Percentiles rank a stretch among this genome's conserved stretches.
These are phyloP conservation scores for Lizonia empirigonia DNA, from an alignment of 2,329 filamentous ascomycete genomes.

Conservation along the genomic window DNA sequence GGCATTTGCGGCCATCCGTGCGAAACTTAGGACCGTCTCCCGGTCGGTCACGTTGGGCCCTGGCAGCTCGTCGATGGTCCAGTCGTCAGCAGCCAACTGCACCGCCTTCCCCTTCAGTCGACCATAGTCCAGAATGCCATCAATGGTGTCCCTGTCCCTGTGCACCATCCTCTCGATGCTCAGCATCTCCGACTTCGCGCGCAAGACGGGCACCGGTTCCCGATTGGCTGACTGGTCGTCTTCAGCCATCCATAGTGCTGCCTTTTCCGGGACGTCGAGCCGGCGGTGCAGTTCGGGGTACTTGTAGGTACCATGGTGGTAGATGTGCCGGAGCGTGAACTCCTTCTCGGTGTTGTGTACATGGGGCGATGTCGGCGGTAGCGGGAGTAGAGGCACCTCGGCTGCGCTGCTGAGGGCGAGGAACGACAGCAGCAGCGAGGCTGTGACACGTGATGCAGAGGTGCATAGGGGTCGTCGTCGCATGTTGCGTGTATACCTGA, in stretches of 20 bases:
- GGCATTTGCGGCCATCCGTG: conserved; percentile 86
- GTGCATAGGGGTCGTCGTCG: conserved; percentile 42
- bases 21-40: conserved; percentile 80
- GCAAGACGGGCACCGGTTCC: conserved; percentile 55
- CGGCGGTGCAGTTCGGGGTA: conserved; percentile 79
- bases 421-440: conserved; percentile 68
- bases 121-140: conserved; percentile 76
- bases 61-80: conserved; percentile 78
- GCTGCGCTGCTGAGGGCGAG: conserved; percentile 61
- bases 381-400: conserved; percentile 35
- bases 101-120: conserved; percentile 71
- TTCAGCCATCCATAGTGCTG: conserved; percentile 66
- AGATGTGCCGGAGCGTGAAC: conserved; percentile 76
- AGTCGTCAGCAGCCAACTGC: conserved; percentile 73
- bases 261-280: conserved; percentile 70
- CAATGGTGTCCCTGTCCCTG: conserved; percentile 74
- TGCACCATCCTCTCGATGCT: conserved; percentile 83
- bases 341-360: conserved; percentile 32
- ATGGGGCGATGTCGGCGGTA: conserved; percentile 30
- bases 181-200: conserved; percentile 65
- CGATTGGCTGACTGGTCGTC: conserved; percentile 55
- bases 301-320: conserved; percentile 83
- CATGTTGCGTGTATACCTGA: conserved; percentile 27
- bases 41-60: conserved; percentile 86
- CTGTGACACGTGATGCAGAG: conserved; percentile 68